phyloP scores from a whole-genome alignment of 2,329 filamentous ascomycete genomes.

The Didymella arachidicola region DNA sequence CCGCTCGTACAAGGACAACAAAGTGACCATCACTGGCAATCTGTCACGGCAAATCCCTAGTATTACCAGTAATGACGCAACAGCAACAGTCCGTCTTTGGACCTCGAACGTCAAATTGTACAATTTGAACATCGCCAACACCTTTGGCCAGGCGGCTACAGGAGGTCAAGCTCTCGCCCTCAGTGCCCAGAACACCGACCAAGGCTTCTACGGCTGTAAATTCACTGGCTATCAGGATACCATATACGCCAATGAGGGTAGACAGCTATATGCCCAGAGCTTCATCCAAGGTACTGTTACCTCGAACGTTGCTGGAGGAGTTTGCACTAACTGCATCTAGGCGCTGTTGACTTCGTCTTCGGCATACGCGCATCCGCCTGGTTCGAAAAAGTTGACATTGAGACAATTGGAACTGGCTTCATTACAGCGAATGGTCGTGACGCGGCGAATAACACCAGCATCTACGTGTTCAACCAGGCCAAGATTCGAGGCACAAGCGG shows the following conservation, averaged over 20 bases:
- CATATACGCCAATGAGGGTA: slow-evolving; percentile 51
- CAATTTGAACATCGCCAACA: slow-evolving; percentile 65
- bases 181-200: slow-evolving; percentile 56
- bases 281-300: slow-evolving; percentile 59
- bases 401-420: slow-evolving; percentile 25
- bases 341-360: slow-evolving; percentile 66
- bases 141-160: slow-evolving; percentile 25
- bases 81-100: slow-evolving; percentile 55
- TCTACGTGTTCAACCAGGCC: slow-evolving; percentile 62
- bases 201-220: slow-evolving; percentile 63
- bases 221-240: slow-evolving; percentile 65
- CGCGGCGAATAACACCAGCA: slow-evolving; percentile 42
- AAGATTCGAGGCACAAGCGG: slow-evolving; percentile 50
- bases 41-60: slow-evolving; percentile 45
- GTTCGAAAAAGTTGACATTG: slow-evolving; percentile 52
- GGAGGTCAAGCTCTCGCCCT: slow-evolving; percentile 58
- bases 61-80: slow-evolving; percentile 58
- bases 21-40: slow-evolving; percentile 60
- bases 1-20: slow-evolving; percentile 60
- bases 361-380: slow-evolving; percentile 56
- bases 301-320: background rate
- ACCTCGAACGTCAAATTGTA: slow-evolving; percentile 63
- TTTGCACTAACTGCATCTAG: background rate
- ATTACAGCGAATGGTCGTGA: slow-evolving; percentile 36
- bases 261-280: slow-evolving; percentile 62